These are phyloP conservation scores for Spergularia marina DNA, from an alignment of 148 eudicot species.

Conservation along the genomic window DNA sequence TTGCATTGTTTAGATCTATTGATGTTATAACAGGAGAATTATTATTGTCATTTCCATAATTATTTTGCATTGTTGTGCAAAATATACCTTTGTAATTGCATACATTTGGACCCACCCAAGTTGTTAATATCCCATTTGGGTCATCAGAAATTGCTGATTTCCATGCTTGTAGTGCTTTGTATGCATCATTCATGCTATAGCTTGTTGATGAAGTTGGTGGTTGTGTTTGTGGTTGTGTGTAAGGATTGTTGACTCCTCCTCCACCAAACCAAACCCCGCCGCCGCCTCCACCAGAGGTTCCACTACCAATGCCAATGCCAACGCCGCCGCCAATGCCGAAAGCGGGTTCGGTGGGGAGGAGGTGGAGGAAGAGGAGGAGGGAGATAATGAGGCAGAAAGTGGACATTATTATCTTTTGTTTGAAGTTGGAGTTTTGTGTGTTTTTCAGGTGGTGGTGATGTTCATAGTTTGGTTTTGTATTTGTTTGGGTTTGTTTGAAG, in stretches of 20 bases:
- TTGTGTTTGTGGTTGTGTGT: conserved; percentile 17
- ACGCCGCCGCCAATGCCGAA: conserved; percentile 40
- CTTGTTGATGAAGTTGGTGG: conserved; percentile 12
- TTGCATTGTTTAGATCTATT: conserved; percentile 84
- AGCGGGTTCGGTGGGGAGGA: conserved; percentile 27
- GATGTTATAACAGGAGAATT: conserved; percentile 33
- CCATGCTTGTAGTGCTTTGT: conserved; percentile 80
- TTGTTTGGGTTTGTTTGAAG: conserved; percentile 4
- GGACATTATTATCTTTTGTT: conserved; percentile 33
- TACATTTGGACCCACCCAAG: conserved; percentile 81
- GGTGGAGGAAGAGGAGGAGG: conserved; percentile 30
- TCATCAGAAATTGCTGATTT: conserved; percentile 70
- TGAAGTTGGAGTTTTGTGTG: conserved; percentile 1
- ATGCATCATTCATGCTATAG: conserved; percentile 36
- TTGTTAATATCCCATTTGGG: conserved; percentile 45
- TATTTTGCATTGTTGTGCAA: conserved; percentile 41
- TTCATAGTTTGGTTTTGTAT: conserved; percentile 16
- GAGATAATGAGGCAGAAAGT: conserved; percentile 24
- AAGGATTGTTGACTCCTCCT: conserved; percentile 10
- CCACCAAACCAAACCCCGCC: conserved; percentile 60
- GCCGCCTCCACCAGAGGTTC: conserved; percentile 33
- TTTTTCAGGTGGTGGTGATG: conserved; percentile 2
- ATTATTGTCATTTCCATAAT: background rate
- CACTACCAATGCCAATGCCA: conserved; percentile 38
- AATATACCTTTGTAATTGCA: conserved; percentile 75